These are phyloP conservation scores for Daldinia vernicosa DNA, from an alignment of 495 filamentous ascomycete species.

Conservation along the genomic window DNA sequence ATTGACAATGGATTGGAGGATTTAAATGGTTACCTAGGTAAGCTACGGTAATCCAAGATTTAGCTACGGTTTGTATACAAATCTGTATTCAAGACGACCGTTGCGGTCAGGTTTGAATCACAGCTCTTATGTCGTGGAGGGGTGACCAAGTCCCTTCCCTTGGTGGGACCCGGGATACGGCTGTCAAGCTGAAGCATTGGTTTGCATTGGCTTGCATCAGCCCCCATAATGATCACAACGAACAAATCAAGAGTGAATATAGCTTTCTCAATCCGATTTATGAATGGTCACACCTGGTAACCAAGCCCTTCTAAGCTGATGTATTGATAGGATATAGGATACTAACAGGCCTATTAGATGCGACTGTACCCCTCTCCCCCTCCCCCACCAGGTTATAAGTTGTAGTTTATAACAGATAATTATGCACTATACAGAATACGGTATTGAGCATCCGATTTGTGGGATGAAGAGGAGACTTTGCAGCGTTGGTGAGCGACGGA, in stretches of 20 bases:
- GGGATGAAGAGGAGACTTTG: constrained; percentile 4
- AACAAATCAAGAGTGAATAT: constrained; percentile 24
- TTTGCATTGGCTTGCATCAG: constrained; percentile 46
- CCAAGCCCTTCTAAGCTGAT: constrained; percentile 22
- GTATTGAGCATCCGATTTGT: neutral
- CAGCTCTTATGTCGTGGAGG: constrained; percentile 22
- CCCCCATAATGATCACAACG: neutral
- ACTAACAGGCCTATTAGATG: constrained; percentile 2
- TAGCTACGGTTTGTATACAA: neutral
- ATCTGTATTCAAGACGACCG: constrained; percentile 4
- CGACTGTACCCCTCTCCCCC: constrained; percentile 2
- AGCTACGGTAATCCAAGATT: constrained; percentile 1
- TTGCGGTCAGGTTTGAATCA: constrained; percentile 19
- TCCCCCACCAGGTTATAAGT: constrained; percentile 17
- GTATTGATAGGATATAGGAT: constrained; percentile 36
- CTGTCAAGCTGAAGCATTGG: constrained; percentile 39
- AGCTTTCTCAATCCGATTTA: constrained; percentile 16
- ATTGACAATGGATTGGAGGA: neutral
- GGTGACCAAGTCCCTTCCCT: constrained; percentile 15
- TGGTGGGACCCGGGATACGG: constrained; percentile 19
- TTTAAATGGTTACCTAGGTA: constrained; percentile 2
- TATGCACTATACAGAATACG: constrained; percentile 29
- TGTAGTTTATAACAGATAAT: neutral
- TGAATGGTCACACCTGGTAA: constrained; percentile 25
- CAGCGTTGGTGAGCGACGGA: no score